Conservation (phyloP, 2,329 filamentous ascomycete genomes). For the Cladosporium colombiae region DNA sequence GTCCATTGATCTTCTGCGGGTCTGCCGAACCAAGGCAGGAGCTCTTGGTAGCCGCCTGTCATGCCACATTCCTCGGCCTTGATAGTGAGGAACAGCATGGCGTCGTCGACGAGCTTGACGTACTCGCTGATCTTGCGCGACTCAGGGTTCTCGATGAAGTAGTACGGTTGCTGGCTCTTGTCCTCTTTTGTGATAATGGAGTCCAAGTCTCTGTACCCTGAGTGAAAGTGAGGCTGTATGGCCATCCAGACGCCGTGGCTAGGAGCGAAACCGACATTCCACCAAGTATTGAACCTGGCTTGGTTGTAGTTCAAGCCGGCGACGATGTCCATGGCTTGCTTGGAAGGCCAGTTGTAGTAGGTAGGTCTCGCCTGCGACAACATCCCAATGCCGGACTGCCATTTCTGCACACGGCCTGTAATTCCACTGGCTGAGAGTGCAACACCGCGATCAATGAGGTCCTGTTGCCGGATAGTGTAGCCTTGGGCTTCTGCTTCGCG, state of each 20-base stretch:
- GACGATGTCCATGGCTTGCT: background rate
- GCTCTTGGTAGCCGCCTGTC: background rate
- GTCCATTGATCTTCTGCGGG: background rate
- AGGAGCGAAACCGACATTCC: background rate
- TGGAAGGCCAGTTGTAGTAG: conserved; percentile 7
- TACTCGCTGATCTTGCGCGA: conserved; percentile 12
- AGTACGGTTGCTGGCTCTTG: background rate
- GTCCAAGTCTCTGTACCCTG: background rate
- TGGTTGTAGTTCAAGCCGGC: conserved; percentile 6
- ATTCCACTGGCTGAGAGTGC: background rate
- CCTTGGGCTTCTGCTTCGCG: background rate
- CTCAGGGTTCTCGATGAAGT: conserved; percentile 4
- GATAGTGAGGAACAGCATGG: conserved; percentile 10
- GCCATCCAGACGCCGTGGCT: background rate
- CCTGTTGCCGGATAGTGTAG: background rate
- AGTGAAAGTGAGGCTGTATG: background rate
- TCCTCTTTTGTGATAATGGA: background rate
- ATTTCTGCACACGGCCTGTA: conserved; percentile 5
- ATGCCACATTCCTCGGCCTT: conserved; percentile 8
- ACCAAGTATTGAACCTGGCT: conserved; percentile 16
- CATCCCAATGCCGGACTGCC: conserved; percentile 1
- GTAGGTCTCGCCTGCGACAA: background rate
- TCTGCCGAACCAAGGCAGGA: background rate
- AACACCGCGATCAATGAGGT: conserved; percentile 2
- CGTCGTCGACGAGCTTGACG: conserved; percentile 5